Evolutionary conservation across 2,329 filamentous ascomycete genomes (phyloP), one percentile per base, ranked within the genome.

Genomic region (Penicillium sp.): DNA sequence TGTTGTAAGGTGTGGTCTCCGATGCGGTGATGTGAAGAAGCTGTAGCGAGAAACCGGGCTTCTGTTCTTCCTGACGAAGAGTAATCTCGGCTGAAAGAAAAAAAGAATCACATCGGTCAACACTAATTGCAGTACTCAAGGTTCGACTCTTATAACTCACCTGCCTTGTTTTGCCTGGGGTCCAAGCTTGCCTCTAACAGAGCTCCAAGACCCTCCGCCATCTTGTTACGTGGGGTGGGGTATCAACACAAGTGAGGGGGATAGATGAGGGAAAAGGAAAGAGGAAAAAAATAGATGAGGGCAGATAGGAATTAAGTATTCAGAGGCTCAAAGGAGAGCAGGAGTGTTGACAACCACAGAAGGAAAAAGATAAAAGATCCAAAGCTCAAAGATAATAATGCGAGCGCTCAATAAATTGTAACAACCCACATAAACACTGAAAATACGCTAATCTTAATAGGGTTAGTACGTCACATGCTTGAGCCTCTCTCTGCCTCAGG

Each of bases 151-250:
- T 29, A 12, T 13, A 9, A 73, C 79, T 64, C 80, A 93, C 93
- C 93, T 88, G 96, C 89, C 77, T 91, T 93, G 77, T 93, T 91
- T 76, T 93, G 87, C 63, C 84, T 81, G 19, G 91, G 91, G 77
- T 97, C 91, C 70, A 97, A 84, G 69, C 92, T 97, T 69, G 91
- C 91, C 77, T 96, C 86, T 63, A 99, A 87, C 75, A 97, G 84
- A 64, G 79, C 77, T 73, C 83, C 78, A 63, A 87, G 78, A 74
- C 85, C 82, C 63, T 81, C 77, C 68, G 86, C 82, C 86, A 89
- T 89, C 64, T 71, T 72, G 57, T 36, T 60, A 63, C 69, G 69
- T 73, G 65, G 63, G 63, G 69, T 73, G 65, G 63, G 63, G 65
- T 66, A 61, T 65, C 58, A 67, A 67, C 57, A 64, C 45, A 57